Evolutionary conservation across 2,329 filamentous ascomycete species (phyloP).

Genomic region (Epichloe typhina): DNA sequence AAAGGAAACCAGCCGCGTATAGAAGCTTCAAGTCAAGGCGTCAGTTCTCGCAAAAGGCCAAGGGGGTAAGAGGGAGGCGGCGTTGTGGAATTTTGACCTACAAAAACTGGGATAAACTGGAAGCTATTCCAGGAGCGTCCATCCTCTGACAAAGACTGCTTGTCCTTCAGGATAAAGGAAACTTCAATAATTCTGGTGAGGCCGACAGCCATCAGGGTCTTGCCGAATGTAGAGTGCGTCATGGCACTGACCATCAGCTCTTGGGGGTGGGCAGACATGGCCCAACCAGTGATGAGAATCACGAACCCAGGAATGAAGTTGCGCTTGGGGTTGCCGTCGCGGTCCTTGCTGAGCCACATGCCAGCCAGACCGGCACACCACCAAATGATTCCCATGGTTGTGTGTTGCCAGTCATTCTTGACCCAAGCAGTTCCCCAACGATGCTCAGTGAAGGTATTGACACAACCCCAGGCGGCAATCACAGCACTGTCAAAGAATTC

Average conservation of each 20-base stretch:
- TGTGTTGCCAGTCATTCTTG: constrained; percentile 91
- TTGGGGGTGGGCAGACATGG: constrained; percentile 87
- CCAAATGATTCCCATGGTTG: constrained; percentile 99
- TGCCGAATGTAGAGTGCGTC: constrained; percentile 83
- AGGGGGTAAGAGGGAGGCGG: neutral
- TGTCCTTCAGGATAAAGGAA: constrained; percentile 71
- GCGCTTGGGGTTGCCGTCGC: constrained; percentile 73
- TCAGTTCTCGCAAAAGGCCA: neutral
- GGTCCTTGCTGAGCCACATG: constrained; percentile 78
- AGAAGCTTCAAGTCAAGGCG: constrained; percentile 46
- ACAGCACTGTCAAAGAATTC: constrained; percentile 92
- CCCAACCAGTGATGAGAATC: constrained; percentile 85
- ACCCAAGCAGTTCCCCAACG: constrained; percentile 85
- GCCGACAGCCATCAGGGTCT: constrained; percentile 86
- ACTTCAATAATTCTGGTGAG: constrained; percentile 80
- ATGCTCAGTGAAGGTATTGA: constrained; percentile 98
- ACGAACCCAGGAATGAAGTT: constrained; percentile 91
- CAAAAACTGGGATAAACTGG: constrained; percentile 40
- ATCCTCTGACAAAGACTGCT: constrained; percentile 48
- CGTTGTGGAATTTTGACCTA: constrained; percentile 26
- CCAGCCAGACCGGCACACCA: constrained; percentile 88
- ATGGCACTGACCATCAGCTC: constrained; percentile 70
- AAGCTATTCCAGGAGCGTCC: constrained; percentile 54
- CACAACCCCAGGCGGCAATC: constrained; percentile 88
- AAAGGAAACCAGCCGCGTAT: constrained; percentile 85